Percentiles rank a stretch among this genome's conserved stretches.
Evolutionary conservation across 208 protist genomes (phyloP).

Genomic region (Porcisia deanei): DNA sequence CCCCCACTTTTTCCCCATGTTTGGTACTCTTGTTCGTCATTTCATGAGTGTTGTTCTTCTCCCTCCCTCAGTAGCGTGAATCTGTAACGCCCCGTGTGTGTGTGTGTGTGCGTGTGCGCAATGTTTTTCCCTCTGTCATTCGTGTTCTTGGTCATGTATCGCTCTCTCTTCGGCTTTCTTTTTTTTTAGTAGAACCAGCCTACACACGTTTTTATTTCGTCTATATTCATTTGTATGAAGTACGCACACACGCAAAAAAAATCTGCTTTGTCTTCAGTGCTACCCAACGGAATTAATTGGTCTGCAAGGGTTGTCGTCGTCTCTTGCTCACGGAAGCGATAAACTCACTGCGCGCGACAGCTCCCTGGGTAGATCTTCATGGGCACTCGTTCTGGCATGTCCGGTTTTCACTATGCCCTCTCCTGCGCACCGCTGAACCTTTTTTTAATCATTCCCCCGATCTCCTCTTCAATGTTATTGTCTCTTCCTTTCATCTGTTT

Average conservation of each 20-base stretch:
- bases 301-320: background rate
- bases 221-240: background rate
- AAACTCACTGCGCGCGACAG: background rate
- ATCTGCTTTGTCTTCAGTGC: background rate
- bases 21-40: background rate
- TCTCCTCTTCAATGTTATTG: background rate
- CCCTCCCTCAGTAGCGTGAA: background rate
- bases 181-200: background rate
- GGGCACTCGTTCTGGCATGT: background rate
- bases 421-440: background rate
- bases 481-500: constrained; percentile 7
- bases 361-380: background rate
- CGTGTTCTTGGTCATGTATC: background rate
- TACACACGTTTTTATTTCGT: background rate
- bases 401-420: background rate
- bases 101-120: background rate
- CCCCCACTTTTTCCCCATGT: background rate
- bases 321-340: background rate
- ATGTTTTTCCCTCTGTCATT: background rate
- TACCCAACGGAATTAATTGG: too few relatives aligned
- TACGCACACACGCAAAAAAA: background rate
- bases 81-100: background rate
- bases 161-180: background rate
- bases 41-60: background rate
- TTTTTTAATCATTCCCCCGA: too few relatives aligned